phyloP scores from a whole-genome alignment of 148 eudicot species.

The Drosera capensis region DNA sequence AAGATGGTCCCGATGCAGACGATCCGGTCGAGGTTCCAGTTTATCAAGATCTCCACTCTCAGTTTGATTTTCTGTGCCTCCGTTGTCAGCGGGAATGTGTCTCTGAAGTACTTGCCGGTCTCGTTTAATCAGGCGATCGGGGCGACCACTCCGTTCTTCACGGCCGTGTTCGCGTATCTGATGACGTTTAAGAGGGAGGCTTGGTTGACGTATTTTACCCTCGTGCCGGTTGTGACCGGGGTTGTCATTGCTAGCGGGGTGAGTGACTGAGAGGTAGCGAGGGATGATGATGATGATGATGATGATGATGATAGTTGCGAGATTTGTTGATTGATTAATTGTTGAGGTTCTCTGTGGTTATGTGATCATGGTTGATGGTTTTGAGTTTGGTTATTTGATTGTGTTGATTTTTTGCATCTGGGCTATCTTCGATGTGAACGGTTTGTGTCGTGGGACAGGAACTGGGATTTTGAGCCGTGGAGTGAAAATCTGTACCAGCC shows the following conservation, averaged over 20 bases:
- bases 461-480: no score
- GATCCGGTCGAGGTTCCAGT: slow-evolving; percentile 59
- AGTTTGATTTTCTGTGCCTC: slow-evolving; percentile 65
- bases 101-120: slow-evolving; percentile 62
- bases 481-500: no score
- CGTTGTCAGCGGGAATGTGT: slow-evolving; percentile 68
- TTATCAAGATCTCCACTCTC: slow-evolving; percentile 56
- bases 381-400: no score
- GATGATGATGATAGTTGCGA: not conserved
- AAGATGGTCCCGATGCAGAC: slow-evolving; percentile 84
- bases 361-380: not conserved
- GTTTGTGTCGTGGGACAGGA: no score
- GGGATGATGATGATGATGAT: not conserved
- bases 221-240: slow-evolving; percentile 81
- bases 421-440: no score
- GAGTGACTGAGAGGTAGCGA: no score
- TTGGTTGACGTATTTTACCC: slow-evolving; percentile 65
- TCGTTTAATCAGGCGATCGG: slow-evolving; percentile 88
- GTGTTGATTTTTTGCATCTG: no score
- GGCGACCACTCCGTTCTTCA: slow-evolving; percentile 82
- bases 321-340: not conserved
- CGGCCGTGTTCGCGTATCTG: slow-evolving; percentile 77
- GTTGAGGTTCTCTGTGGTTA: no score
- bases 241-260: slow-evolving; percentile 93
- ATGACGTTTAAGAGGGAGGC: slow-evolving; percentile 83